Evolutionary conservation across 1,284 basidiomycete species (phyloP).

Genomic region (Takashimella koratensis): DNA sequence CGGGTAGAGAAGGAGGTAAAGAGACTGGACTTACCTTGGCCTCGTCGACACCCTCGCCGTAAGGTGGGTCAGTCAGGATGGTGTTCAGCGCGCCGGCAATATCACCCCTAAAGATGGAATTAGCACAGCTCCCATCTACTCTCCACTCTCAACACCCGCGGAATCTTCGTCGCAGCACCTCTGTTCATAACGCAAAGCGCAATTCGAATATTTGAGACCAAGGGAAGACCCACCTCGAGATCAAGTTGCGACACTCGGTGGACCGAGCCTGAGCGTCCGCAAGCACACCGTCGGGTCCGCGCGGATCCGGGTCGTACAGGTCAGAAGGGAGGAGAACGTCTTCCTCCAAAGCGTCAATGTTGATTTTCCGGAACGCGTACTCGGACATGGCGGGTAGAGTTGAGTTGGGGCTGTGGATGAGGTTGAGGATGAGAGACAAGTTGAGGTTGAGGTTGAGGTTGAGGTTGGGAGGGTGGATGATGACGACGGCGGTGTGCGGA

Average conservation of each 20-base stretch:
- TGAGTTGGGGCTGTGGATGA: background rate
- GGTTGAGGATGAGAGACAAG: background rate
- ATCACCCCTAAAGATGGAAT: constrained; percentile 62
- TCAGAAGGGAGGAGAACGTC: constrained; percentile 80
- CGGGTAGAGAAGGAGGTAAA: too few species aligned
- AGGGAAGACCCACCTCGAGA: constrained; percentile 66
- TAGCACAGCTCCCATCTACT: background rate
- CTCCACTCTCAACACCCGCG: constrained; percentile 1
- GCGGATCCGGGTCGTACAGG: constrained; percentile 80
- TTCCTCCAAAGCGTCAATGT: constrained; percentile 86
- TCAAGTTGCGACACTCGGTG: constrained; percentile 63
- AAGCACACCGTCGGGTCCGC: constrained; percentile 69
- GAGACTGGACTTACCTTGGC: constrained; percentile 66
- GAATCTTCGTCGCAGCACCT: too few species aligned
- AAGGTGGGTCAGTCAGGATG: constrained; percentile 73
- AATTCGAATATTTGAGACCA: too few species aligned
- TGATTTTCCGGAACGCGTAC: constrained; percentile 81
- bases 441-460: background rate
- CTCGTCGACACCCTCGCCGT: constrained; percentile 76
- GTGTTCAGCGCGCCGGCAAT: constrained; percentile 65
- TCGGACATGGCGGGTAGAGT: constrained; percentile 56
- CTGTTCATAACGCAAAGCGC: too few species aligned
- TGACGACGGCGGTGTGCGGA: background rate
- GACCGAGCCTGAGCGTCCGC: constrained; percentile 73
- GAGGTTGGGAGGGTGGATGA: background rate